Evolutionary conservation across 495 filamentous ascomycete genomes (phyloP).

Genomic region (Penicillium alfredii): DNA sequence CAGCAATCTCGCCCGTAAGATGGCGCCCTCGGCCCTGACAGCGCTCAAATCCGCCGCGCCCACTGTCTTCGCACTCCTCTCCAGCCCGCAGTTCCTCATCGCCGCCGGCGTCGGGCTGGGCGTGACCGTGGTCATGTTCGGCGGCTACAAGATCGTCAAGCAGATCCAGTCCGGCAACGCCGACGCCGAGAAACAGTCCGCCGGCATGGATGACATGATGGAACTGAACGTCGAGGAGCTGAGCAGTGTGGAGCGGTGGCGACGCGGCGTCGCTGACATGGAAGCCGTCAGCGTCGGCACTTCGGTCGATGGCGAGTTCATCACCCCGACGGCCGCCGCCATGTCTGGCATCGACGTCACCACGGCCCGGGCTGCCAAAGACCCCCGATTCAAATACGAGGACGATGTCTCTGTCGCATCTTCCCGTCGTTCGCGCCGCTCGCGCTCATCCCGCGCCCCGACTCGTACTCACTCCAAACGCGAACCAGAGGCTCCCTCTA

Average conservation of each 20-base stretch:
- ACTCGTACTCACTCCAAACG: constrained; percentile 14
- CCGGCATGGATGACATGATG: constrained; percentile 53
- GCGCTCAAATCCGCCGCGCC: constrained; percentile 74
- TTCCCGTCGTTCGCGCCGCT: constrained; percentile 37
- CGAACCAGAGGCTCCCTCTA: constrained; percentile 15
- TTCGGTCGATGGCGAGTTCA: constrained; percentile 78
- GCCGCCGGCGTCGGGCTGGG: constrained; percentile 83
- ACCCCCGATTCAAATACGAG: constrained; percentile 37
- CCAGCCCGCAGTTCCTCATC: constrained; percentile 87
- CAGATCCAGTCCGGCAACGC: constrained; percentile 48
- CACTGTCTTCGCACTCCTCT: constrained; percentile 77
- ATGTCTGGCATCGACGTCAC: constrained; percentile 48
- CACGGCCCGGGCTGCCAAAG: constrained; percentile 28
- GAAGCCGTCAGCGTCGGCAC: constrained; percentile 55
- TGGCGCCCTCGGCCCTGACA: constrained; percentile 72
- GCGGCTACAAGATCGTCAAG: constrained; percentile 96
- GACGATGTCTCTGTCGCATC: constrained; percentile 35
- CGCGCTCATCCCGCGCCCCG: constrained; percentile 17
- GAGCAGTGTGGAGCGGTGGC: constrained; percentile 72
- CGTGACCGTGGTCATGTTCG: constrained; percentile 87
- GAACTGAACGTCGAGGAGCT: constrained; percentile 50
- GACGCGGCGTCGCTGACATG: constrained; percentile 72
- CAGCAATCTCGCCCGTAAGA: constrained; percentile 70
- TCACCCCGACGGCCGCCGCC: constrained; percentile 68
- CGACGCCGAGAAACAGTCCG: constrained; percentile 1